These are phyloP conservation scores for Rubroboletus satanas DNA, from an alignment of 768 basidiomycete species.

Conservation along the genomic window DNA sequence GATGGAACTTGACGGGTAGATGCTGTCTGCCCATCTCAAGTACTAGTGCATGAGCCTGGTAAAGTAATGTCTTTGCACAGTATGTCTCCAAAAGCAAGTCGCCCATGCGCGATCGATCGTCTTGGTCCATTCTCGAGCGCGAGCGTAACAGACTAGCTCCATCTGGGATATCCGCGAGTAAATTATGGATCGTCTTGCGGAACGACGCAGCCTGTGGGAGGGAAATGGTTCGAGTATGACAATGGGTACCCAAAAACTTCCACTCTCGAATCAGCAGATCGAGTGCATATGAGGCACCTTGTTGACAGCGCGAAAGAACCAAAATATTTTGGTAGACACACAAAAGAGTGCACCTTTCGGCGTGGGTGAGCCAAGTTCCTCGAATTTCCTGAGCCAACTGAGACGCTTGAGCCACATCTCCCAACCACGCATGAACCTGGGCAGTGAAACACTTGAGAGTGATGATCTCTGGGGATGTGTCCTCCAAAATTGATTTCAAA, in stretches of 20 bases:
- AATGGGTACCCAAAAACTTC: slow-evolving; percentile 27
- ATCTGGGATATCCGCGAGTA: slow-evolving; percentile 32
- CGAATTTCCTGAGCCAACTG: slow-evolving; percentile 25
- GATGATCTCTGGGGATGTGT: slow-evolving; percentile 16
- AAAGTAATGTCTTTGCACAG: slow-evolving; percentile 29
- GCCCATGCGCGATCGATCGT: slow-evolving; percentile 32
- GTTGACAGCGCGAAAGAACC: slow-evolving; percentile 33
- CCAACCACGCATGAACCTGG: slow-evolving; percentile 35
- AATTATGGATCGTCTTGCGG: slow-evolving; percentile 23
- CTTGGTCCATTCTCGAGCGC: slow-evolving; percentile 22
- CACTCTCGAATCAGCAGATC: slow-evolving; percentile 41
- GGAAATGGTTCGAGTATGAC: slow-evolving; percentile 3
- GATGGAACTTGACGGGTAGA: slow-evolving; percentile 26
- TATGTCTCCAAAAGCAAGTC: slow-evolving; percentile 42
- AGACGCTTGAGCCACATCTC: slow-evolving; percentile 35
- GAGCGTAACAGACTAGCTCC: slow-evolving; percentile 27
- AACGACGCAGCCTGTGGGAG: slow-evolving; percentile 24
- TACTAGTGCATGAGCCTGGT: slow-evolving; percentile 40
- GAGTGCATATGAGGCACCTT: slow-evolving; percentile 33
- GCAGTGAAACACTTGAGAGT: slow-evolving; percentile 29
- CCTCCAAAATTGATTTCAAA: slow-evolving; percentile 23
- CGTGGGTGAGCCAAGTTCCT: slow-evolving; percentile 14
- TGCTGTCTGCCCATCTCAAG: slow-evolving; percentile 38
- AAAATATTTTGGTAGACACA: slow-evolving; percentile 38
- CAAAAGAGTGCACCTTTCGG: slow-evolving; percentile 23